phyloP scores from a whole-genome alignment of 2,329 filamentous ascomycete genomes.

The Xylariaceae sp. region DNA sequence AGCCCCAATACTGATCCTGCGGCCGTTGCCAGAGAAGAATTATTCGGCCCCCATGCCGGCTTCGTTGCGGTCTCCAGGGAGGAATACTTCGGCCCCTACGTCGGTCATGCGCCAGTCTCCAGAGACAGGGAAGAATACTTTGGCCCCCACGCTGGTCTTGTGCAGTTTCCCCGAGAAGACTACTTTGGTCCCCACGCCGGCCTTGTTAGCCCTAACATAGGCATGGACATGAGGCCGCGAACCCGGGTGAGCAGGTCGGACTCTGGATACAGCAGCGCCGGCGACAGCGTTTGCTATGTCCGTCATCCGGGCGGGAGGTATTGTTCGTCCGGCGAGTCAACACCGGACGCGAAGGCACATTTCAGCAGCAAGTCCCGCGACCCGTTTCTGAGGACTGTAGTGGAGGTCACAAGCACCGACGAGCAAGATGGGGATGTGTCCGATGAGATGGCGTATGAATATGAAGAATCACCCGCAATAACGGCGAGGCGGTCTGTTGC shows the following conservation, averaged over 20 bases:
- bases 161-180: background rate
- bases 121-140: background rate
- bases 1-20: background rate
- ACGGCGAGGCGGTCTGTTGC: background rate
- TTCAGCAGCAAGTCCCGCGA: background rate
- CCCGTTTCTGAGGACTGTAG: background rate
- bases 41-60: background rate
- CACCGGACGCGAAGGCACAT: background rate
- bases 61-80: background rate
- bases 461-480: background rate
- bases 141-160: background rate
- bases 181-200: background rate
- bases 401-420: background rate
- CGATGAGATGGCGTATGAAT: too few species aligned
- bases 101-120: too few species aligned
- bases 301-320: background rate
- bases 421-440: background rate
- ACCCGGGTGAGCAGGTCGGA: background rate
- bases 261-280: conserved; percentile 8
- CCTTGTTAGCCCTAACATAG: background rate
- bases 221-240: background rate
- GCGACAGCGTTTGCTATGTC: conserved; percentile 4
- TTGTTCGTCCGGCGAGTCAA: background rate
- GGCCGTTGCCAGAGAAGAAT: background rate
- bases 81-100: too few species aligned